These are phyloP conservation scores for Reutealis trisperma DNA, from an alignment of 345 rosid species.

Conservation along the genomic window DNA sequence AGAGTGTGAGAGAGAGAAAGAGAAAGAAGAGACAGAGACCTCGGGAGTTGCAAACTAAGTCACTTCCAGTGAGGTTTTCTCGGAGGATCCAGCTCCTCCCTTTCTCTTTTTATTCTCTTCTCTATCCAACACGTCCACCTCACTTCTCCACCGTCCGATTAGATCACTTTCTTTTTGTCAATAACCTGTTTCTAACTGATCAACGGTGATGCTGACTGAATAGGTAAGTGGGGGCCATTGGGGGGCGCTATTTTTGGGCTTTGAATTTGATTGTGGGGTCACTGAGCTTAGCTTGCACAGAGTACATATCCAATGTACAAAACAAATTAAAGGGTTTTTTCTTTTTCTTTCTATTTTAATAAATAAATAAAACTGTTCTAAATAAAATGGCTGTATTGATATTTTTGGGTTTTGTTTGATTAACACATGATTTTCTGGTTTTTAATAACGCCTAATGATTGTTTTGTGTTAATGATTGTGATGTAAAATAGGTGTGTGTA, in stretches of 20 bases:
- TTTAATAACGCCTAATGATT: neutral
- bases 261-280: neutral
- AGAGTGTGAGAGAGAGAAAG: conserved; percentile 8
- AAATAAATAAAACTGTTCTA: neutral
- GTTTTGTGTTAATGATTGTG: conserved; percentile 2
- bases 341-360: neutral
- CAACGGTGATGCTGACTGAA: neutral
- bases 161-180: neutral
- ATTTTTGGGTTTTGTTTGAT: neutral
- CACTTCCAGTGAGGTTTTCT: conserved; percentile 46
- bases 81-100: conserved; percentile 25
- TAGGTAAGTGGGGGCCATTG: neutral
- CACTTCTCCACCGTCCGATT: conserved; percentile 20
- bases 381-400: neutral
- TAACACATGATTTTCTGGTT: neutral
- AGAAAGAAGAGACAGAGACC: conserved; percentile 23
- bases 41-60: conserved; percentile 48
- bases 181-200: neutral
- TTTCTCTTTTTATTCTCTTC: conserved; percentile 1
- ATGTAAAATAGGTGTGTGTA: neutral
- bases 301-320: neutral
- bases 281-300: conserved; percentile 5
- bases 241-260: neutral
- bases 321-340: neutral
- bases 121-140: conserved; percentile 15